phyloP scores from a whole-genome alignment of 352 stramenopile species.

The Pelagophyceae sp. region DNA sequence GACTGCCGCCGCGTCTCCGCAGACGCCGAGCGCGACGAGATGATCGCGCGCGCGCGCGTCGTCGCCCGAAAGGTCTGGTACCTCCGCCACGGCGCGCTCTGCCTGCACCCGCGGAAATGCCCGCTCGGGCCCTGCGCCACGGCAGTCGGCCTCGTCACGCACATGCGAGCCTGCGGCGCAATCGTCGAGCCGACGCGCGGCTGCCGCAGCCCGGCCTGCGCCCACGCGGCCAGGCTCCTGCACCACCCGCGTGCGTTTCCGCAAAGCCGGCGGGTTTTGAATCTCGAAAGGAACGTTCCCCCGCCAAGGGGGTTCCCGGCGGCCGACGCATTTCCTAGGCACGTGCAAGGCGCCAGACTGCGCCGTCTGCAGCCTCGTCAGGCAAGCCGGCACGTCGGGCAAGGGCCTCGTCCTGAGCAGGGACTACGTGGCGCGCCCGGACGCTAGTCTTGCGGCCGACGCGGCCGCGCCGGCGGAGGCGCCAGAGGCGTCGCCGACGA shows the following conservation, averaged over 20 bases:
- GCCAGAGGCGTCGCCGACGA: no score
- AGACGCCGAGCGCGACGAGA: not conserved
- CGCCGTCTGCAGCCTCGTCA: not conserved
- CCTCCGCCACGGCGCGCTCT: not conserved
- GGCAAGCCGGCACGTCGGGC: not conserved
- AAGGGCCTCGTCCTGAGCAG: not conserved
- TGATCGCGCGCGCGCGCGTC: not conserved
- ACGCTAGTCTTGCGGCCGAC: not conserved
- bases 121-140: not conserved
- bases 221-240: not conserved
- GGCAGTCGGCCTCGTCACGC: not conserved
- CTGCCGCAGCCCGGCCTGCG: not conserved
- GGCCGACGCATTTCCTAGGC: no score
- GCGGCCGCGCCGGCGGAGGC: not conserved
- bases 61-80: constrained; percentile 14
- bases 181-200: not conserved
- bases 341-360: not conserved
- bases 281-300: no score
- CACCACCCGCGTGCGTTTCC: constrained; percentile 11
- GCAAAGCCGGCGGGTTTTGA: no score
- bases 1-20: no score
- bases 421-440: not conserved
- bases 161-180: constrained; percentile 19
- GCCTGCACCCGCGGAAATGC: not conserved
- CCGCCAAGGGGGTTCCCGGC: no score